Conservation (phyloP, 495 filamentous ascomycete genomes). For the Annulohypoxylon stygium region DNA sequence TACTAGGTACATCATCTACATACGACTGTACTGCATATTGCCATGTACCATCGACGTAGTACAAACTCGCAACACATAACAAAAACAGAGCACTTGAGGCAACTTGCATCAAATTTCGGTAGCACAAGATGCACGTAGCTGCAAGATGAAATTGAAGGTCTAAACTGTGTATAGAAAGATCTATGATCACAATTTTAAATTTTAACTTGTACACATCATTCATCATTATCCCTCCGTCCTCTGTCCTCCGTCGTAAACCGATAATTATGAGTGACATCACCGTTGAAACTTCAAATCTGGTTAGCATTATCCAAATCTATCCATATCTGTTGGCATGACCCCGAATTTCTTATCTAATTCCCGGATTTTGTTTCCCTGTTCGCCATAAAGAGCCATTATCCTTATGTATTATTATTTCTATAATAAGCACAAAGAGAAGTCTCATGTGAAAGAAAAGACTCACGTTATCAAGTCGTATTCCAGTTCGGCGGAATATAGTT, state of each 20-base stretch:
- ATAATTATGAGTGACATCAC: slow-evolving; percentile 34
- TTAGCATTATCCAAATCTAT: not conserved
- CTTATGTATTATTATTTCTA: slow-evolving; percentile 11
- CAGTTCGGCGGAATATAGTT: slow-evolving; percentile 13
- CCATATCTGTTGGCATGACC: slow-evolving; percentile 17
- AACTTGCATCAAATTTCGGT: slow-evolving; percentile 22
- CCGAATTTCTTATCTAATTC: slow-evolving; percentile 18
- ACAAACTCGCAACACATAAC: not conserved
- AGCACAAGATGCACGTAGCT: slow-evolving; percentile 30
- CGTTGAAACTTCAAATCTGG: not conserved
- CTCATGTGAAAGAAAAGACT: slow-evolving; percentile 29
- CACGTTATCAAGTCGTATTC: slow-evolving; percentile 21
- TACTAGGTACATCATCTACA: not conserved
- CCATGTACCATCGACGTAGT: not conserved
- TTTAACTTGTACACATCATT: slow-evolving; percentile 28
- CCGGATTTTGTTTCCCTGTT: not conserved
- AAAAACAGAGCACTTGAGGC: slow-evolving; percentile 6
- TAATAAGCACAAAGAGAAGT: slow-evolving; percentile 34
- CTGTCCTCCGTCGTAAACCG: slow-evolving; percentile 9
- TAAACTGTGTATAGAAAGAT: slow-evolving; percentile 28
- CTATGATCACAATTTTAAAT: slow-evolving; percentile 45
- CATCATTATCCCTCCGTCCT: slow-evolving; percentile 21
- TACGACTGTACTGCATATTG: not conserved
- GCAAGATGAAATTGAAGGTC: slow-evolving; percentile 39
- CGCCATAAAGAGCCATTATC: slow-evolving; percentile 6